Base-by-base conservation (phyloP, 2,329 filamentous ascomycete species). In the Aureobasidium vineae region DNA sequence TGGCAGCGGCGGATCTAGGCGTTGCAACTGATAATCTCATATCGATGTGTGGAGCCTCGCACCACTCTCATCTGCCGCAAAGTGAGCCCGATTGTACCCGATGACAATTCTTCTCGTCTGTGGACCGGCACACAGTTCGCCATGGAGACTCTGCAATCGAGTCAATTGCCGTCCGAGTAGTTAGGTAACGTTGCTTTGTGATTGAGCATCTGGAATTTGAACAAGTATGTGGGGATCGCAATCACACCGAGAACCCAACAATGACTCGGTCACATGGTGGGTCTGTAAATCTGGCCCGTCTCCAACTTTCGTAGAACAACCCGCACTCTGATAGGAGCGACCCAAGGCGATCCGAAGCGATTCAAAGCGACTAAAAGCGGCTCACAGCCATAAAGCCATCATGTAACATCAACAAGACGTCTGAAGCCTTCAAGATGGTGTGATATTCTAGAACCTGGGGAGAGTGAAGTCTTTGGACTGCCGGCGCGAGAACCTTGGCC, bases 401-500 rank as follows among this genome's bases (percentile, higher is more conserved):
- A 10, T 45, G 40, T 5, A 5, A 33, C 33, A 26, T 1, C 11
- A 41, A 45, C 38, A 49, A 49, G 40, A 49, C 57, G 57, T 61
- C 47, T 45, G 19, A 33, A 40, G 40, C 54, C 54, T 59, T 40
- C 21, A 19, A 59, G 43, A 59, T 49, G 36, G 43, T 52, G 59
- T 63, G 59, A 63, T 53, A n/a, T 54, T 64, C 61, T 64, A 54
- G 61, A 54, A 64, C 31, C 60, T 43, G 47, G 45, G 47, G 60
- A 23, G 23, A 26, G 43, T 28, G 45, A 63, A 41, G 45, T 52
- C 23, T 31, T 36, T 41, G 31, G 59, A 63, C 15, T 3, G 33
- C 21, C 45, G 41, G 16, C 41, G 26, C 16, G n/a, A 38, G n/a
- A 49, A 33, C 33, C 61, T 26, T 54, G 23, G 47, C 47, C 36